Evolutionary conservation across 352 stramenopile species (phyloP).

Genomic region (Phytophthora boehmeriae): DNA sequence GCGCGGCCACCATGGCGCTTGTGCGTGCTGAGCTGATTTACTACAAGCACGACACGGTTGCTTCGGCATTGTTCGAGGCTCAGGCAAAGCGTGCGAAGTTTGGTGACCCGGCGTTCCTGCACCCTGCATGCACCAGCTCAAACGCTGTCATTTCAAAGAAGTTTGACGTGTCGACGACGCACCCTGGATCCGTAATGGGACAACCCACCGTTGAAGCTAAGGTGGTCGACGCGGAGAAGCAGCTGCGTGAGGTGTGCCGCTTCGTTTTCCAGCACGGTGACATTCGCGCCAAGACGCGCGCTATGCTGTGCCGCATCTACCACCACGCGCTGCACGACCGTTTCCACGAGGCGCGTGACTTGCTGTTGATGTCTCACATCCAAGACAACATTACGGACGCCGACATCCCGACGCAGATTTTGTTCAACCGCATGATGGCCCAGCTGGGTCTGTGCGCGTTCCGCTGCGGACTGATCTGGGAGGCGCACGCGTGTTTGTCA

Average conservation of each 20-base stretch:
- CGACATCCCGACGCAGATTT: slow-evolving; percentile 96
- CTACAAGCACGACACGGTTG: slow-evolving; percentile 97
- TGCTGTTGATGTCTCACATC: slow-evolving; percentile 98
- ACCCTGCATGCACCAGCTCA: slow-evolving; percentile 84
- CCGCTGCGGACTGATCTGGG: slow-evolving; percentile 94
- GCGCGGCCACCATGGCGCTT: slow-evolving; percentile 90
- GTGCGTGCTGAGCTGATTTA: slow-evolving; percentile 96
- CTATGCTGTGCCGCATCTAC: slow-evolving; percentile 99
- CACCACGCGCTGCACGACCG: slow-evolving; percentile 98
- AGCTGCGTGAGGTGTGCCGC: slow-evolving; percentile 89
- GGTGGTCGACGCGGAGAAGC: slow-evolving; percentile 76
- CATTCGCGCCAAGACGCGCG: slow-evolving; percentile 93
- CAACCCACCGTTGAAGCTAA: slow-evolving; percentile 71
- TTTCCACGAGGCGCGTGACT: slow-evolving; percentile 98
- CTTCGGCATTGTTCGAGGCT: slow-evolving; percentile 71
- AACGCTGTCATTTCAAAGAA: slow-evolving; percentile 46
- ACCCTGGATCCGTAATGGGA: slow-evolving; percentile 78
- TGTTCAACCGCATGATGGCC: slow-evolving; percentile 97
- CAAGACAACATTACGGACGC: slow-evolving; percentile 95
- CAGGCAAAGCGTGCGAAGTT: slow-evolving; percentile 86
- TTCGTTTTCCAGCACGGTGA: slow-evolving; percentile 95
- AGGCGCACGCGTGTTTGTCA: slow-evolving; percentile 97
- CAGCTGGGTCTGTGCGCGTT: slow-evolving; percentile 97
- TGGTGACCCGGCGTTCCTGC: slow-evolving; percentile 84
- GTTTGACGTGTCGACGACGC: slow-evolving; percentile 65